Percentiles rank a stretch among this genome's conserved stretches.
phyloP scores from a whole-genome alignment of 1,284 basidiomycete genomes.

The Ceratorhiza oryzae-sativae region DNA sequence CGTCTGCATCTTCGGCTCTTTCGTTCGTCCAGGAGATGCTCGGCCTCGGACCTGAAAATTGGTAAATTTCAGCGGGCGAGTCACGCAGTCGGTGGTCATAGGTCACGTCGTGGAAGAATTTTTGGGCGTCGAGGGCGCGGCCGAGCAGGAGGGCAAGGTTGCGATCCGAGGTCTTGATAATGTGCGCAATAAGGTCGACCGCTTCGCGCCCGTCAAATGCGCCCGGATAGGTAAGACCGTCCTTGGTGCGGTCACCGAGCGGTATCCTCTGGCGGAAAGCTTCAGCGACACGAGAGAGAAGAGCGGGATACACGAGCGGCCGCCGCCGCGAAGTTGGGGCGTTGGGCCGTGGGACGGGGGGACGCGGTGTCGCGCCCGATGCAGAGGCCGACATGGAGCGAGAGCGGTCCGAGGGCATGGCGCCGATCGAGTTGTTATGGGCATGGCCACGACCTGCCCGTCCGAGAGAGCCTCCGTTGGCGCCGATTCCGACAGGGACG shows the following conservation, averaged over 20 bases:
- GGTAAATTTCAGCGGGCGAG: slow-evolving; percentile 89
- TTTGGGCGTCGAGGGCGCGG: slow-evolving; percentile 95
- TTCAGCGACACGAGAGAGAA: slow-evolving; percentile 92
- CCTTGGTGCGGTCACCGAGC: slow-evolving; percentile 84
- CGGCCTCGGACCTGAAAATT: slow-evolving; percentile 68
- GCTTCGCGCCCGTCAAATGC: slow-evolving; percentile 97
- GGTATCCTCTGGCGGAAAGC: slow-evolving; percentile 87
- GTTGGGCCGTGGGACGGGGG: slow-evolving; percentile 52
- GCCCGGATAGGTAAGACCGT: slow-evolving; percentile 95
- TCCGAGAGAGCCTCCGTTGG: slow-evolving; percentile 26
- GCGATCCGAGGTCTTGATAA: slow-evolving; percentile 97
- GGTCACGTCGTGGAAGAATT: slow-evolving; percentile 99
- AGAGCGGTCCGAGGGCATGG: slow-evolving; percentile 65
- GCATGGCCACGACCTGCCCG: slow-evolving; percentile 24
- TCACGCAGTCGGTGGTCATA: slow-evolving; percentile 97
- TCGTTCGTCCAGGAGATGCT: slow-evolving; percentile 18
- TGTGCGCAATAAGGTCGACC: slow-evolving; percentile 94
- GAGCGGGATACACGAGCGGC: slow-evolving; percentile 91
- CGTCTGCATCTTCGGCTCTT: slow-evolving; percentile 49
- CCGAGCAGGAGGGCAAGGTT: slow-evolving; percentile 95
- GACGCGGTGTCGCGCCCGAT: slow-evolving; percentile 45
- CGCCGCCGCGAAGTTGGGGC: slow-evolving; percentile 55
- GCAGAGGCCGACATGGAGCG: slow-evolving; percentile 73
- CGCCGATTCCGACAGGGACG: slow-evolving; percentile 50
- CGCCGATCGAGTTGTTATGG: slow-evolving; percentile 17